Evolutionary conservation across 2,329 filamentous ascomycete species (phyloP), one percentile per base, ranked within the genome.

Genomic region (Venturia aucupariae): DNA sequence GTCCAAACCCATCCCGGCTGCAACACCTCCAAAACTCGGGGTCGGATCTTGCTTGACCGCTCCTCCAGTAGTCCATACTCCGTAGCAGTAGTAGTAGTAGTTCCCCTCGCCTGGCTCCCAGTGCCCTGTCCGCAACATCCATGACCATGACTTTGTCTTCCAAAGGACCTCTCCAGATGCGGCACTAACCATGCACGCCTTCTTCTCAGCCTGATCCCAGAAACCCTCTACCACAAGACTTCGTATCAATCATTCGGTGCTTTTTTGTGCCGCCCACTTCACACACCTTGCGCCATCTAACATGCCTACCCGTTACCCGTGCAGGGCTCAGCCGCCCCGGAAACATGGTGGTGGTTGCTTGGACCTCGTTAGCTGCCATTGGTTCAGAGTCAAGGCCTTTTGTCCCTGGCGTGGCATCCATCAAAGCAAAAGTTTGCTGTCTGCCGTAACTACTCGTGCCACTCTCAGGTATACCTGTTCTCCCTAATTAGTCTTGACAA

Each of bases 401-500:
- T 22, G 48, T 48, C 30, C 24, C 51, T 27, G 30, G n/a, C 48
- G 17, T 27, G 35, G 24, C 17, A 42, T 42, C 62, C 42, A 54
- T 54, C 51, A 48, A 59, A 24, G 62, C 39, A 55, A 57, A 63
- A 44, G 24, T 44, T n/a, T 41, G 22, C 27, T 3, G 35, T 55
- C 62, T 54, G 62, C 62, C 62, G 62, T 27, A 63, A 60, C 22
- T 17, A 41, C 32, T 38, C 41, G 60, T 62, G 60, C 60, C 60
- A 62, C 60, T 46, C n/a, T n/a, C n/a, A n/a, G n/a, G n/a, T 62
- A 48, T 32, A 51, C 62, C 35, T 57, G 62, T 42, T 44, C 42
- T 63, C 24, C 62, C 48, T 38, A 63, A 63, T 51, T 63, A 63
- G 62, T 63, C 46, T 48, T 39, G n/a, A 27, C 62, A 38, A 39